Evolutionary conservation across 495 filamentous ascomycete species (phyloP).

Genomic region (Lophiotrema nucula): DNA sequence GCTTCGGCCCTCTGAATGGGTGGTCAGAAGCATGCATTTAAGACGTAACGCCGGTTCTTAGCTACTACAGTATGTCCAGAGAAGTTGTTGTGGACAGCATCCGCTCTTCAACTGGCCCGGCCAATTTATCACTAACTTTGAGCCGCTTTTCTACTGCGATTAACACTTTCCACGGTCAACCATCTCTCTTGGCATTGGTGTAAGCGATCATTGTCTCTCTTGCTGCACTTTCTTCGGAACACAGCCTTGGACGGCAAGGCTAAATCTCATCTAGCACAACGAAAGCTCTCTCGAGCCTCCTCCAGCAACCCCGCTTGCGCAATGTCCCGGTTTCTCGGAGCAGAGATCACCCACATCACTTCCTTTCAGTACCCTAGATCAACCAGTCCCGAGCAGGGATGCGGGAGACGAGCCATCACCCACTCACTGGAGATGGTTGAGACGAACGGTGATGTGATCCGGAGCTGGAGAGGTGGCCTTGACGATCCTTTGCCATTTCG

Average conservation of each 20-base stretch:
- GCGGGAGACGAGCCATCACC: background rate
- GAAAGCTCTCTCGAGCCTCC: background rate
- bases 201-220: background rate
- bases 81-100: no score
- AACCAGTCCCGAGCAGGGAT: background rate
- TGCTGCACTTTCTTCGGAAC: background rate
- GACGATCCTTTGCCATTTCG: background rate
- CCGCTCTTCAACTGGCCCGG: no score
- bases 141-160: background rate
- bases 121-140: no score
- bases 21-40: no score
- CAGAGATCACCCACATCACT: background rate
- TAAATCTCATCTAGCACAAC: background rate
- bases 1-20: no score
- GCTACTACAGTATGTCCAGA: no score
- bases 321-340: background rate
- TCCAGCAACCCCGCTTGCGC: background rate
- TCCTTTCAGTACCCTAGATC: background rate
- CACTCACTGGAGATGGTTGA: background rate
- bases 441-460: background rate
- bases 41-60: no score
- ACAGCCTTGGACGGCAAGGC: background rate
- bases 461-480: background rate
- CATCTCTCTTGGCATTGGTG: background rate
- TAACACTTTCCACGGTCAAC: background rate